phyloP scores from a whole-genome alignment of 257 asterid genomes.

The Solanum verrucosum region DNA sequence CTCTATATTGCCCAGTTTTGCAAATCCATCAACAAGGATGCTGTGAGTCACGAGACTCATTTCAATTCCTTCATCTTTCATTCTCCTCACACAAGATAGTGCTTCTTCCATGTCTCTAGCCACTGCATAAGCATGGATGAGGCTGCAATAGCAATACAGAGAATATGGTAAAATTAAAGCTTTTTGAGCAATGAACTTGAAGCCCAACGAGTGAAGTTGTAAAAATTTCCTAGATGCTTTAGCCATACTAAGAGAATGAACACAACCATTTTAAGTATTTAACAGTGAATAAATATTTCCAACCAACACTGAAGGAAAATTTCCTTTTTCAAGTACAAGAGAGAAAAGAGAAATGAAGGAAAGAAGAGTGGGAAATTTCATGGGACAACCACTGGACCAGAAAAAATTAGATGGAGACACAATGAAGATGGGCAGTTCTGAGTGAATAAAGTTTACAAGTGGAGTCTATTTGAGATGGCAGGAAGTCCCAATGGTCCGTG shows the following conservation, averaged over 20 bases:
- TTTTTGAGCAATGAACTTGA: neutral
- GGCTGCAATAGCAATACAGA: constrained; percentile 60
- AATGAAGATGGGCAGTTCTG: neutral
- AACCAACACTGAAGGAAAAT: neutral
- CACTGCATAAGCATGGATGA: constrained; percentile 86
- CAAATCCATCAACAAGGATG: constrained; percentile 85
- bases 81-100: constrained; percentile 73
- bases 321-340: neutral
- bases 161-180: neutral
- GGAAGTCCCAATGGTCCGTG: neutral
- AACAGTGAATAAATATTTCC: neutral
- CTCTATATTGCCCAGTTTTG: constrained; percentile 57
- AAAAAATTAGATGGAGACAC: neutral
- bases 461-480: neutral
- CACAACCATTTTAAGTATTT: neutral
- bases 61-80: constrained; percentile 82
- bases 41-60: constrained; percentile 91
- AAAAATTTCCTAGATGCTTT: neutral
- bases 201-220: neutral
- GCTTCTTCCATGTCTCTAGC: constrained; percentile 99
- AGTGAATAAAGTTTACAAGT: neutral
- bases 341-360: neutral
- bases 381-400: neutral
- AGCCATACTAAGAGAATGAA: neutral
- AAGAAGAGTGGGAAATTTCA: neutral